A percentile compares a stretch with the other conserved stretches of the same genome.
phyloP scores from a whole-genome alignment of 257 asterid genomes.

The Eucommia ulmoides region DNA sequence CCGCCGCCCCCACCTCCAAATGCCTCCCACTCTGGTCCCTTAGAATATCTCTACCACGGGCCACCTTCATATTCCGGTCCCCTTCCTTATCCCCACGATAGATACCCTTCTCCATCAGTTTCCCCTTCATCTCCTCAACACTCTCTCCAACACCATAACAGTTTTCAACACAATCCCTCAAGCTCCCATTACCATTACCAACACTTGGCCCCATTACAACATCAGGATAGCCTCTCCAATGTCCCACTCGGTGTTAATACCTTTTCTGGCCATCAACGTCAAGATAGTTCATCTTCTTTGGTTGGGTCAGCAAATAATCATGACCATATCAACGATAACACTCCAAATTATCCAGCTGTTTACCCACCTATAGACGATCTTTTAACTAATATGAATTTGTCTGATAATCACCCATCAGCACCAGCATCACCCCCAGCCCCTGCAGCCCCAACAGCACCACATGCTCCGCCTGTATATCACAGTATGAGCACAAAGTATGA shows the following conservation, averaged over 20 bases:
- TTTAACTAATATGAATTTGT: slow-evolving; percentile 38
- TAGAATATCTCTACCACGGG: slow-evolving; percentile 16
- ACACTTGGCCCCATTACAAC: slow-evolving; percentile 28
- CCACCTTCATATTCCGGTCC: slow-evolving; percentile 31
- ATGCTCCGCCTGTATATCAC: slow-evolving; percentile 32
- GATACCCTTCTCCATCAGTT: slow-evolving; percentile 28
- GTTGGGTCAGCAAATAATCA: slow-evolving; percentile 16
- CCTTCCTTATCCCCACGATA: slow-evolving; percentile 33
- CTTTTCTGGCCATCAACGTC: slow-evolving; percentile 22
- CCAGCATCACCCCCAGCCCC: slow-evolving; percentile 46
- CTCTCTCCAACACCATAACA: slow-evolving; percentile 23
- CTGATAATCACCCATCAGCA: slow-evolving; percentile 31
- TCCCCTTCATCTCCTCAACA: slow-evolving; percentile 25
- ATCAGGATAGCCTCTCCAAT: slow-evolving; percentile 26
- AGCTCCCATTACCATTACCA: slow-evolving; percentile 34
- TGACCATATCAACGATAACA: slow-evolving; percentile 19
- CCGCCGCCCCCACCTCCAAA: slow-evolving; percentile 23
- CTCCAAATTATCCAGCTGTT: slow-evolving; percentile 28
- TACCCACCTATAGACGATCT: slow-evolving; percentile 70
- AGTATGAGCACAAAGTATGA: slow-evolving; percentile 21
- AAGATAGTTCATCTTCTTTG: slow-evolving; percentile 25
- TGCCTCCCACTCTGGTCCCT: slow-evolving; percentile 12
- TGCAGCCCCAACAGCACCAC: slow-evolving; percentile 16
- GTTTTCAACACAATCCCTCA: slow-evolving; percentile 36
- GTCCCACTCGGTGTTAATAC: slow-evolving; percentile 26